These are phyloP conservation scores for Lichtheimia ornata DNA, from an alignment of 371 early-diverging fungal species.

Conservation along the genomic window DNA sequence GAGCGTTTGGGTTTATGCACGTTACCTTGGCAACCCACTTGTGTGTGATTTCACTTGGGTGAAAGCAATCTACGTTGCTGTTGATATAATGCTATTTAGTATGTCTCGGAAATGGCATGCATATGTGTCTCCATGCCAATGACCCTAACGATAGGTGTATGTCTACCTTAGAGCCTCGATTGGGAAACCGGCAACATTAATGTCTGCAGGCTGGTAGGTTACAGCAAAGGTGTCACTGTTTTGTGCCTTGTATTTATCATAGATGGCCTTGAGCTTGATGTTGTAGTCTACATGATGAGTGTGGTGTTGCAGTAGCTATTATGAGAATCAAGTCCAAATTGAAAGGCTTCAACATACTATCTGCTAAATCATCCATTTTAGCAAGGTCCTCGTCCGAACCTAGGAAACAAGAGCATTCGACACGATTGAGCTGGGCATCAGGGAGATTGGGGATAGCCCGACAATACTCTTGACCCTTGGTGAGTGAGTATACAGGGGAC, in stretches of 20 bases:
- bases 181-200: conserved; percentile 9
- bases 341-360: background rate
- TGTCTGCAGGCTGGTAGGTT: conserved; percentile 12
- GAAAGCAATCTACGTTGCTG: conserved; percentile 21
- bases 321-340: no score
- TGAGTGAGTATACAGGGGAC: conserved; percentile 12
- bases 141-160: background rate
- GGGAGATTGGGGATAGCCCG: conserved; percentile 6
- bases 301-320: no score
- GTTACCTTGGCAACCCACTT: conserved; percentile 17
- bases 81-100: background rate
- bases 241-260: conserved; percentile 16
- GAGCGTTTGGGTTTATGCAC: background rate
- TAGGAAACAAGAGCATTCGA: conserved; percentile 17
- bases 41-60: conserved; percentile 13
- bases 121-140: background rate
- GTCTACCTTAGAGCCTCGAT: conserved; percentile 15
- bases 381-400: background rate
- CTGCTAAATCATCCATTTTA: conserved; percentile 12
- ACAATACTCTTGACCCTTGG: conserved; percentile 17
- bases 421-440: conserved; percentile 8
- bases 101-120: background rate
- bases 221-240: conserved; percentile 11
- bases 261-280: conserved; percentile 3
- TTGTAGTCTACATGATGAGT: conserved; percentile 9